Percentiles rank a stretch among this genome's conserved stretches.
phyloP scores from a whole-genome alignment of 106 monocot genomes.

The Acanthochlamys bracteata region DNA sequence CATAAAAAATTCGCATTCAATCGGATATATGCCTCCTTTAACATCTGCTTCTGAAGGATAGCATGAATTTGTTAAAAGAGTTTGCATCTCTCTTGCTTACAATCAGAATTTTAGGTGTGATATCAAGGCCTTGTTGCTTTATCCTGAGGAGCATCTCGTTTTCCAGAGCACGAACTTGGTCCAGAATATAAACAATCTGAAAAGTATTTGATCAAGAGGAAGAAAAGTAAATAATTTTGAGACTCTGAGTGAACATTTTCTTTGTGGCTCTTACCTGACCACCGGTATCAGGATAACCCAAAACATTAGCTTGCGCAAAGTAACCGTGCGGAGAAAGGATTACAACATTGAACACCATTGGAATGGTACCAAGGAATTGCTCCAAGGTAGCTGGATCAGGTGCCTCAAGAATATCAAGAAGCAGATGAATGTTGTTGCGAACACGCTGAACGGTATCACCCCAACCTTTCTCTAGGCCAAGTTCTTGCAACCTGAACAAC shows the following conservation, averaged over 20 bases:
- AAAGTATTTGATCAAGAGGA: neutral
- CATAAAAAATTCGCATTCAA: too few relatives aligned
- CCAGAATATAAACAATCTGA: constrained; percentile 96
- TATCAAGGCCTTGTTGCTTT: constrained; percentile 78
- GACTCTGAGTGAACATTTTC: too few relatives aligned
- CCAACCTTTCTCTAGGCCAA: constrained; percentile 96
- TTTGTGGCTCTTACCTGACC: constrained; percentile 45
- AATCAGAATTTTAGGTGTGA: constrained; percentile 78
- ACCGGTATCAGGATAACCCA: constrained; percentile 97
- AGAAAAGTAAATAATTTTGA: too few relatives aligned
- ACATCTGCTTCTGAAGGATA: too few relatives aligned
- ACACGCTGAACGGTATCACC: constrained; percentile 71
- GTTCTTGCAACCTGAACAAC: constrained; percentile 78
- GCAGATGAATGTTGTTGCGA: constrained; percentile 60
- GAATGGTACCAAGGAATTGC: constrained; percentile 72
- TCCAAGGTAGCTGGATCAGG: constrained; percentile 85
- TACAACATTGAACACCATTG: constrained; percentile 96
- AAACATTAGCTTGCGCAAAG: constrained; percentile 93
- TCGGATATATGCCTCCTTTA: too few relatives aligned
- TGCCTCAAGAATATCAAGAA: constrained; percentile 71
- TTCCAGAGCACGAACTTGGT: constrained; percentile 96
- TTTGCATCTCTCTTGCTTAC: too few relatives aligned
- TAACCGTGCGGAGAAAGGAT: constrained; percentile 97
- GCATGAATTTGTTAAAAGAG: too few relatives aligned
- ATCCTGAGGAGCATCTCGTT: constrained; percentile 84